Base-by-base conservation (phyloP, 2,329 filamentous ascomycete species). In the Cladophialophora bantiana region DNA sequence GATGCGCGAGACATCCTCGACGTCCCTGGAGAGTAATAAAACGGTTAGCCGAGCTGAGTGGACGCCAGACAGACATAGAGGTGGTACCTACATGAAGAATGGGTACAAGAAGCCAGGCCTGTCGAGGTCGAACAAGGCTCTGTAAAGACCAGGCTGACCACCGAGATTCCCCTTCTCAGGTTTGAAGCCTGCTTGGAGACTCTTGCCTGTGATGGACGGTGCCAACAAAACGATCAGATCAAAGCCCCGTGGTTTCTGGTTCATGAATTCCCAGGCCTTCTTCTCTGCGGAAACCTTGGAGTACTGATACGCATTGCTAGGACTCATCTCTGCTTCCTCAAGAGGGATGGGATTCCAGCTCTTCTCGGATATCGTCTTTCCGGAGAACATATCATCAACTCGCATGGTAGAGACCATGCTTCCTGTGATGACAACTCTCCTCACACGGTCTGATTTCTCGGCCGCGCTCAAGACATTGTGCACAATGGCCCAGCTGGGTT, bases 221-320 rank as follows among this genome's bases (percentile, higher is more conserved):
- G 64, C 64, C 18, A 66, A 40, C 31, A 66, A 36, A 34, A 56
- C 52, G 20, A 66, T 15, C 38, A 62, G 31, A 34, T 66, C 64
- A 20, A 66, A 66, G 2, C 15, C 9, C 13, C 58, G 50, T 2
- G 31, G 50, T 20, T 53, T 57, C n/a, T 34, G 52, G 31, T 50
- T 34, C 58, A 66, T 66, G 20, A 66, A 66, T 9, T 54, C 40
- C 64, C 58, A 62, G 40, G 64, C 64, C 20, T 61, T 38, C 53
- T 61, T n/a, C 64, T 66, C 64, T 1, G 64, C 50, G n/a, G 56
- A 42, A 7, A 57, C 52, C 36, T 66, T 66, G 3, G 58, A 62
- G 58, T 61, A 66, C 50, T 60, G 56, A n/a, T 66, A 66, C 20
- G 64, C 64, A 7, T 55, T 58, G 5, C 15, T 15, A 12, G 64